A percentile compares a stretch with the other conserved stretches of the same genome.
These are phyloP conservation scores for Olyra latifolia DNA, from an alignment of 176 grass and related monocot species.

Conservation along the genomic window DNA sequence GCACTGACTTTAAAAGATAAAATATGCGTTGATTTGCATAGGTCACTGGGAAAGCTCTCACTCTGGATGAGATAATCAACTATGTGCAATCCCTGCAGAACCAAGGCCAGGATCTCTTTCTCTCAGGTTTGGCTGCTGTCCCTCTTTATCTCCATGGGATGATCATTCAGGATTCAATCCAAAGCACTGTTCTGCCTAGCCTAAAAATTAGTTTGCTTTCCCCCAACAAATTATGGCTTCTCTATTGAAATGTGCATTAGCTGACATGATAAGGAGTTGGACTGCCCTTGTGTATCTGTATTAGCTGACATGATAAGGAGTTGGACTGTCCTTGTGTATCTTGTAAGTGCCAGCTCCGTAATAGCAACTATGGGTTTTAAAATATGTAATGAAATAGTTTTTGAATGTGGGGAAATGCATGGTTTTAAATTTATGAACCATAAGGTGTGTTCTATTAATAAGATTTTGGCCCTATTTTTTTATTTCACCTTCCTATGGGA, in stretches of 20 bases:
- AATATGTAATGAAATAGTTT: too few species aligned
- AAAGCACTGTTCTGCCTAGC: conserved; percentile 10
- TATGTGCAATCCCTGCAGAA: conserved; percentile 92
- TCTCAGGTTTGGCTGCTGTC: conserved; percentile 46
- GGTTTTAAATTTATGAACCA: too few species aligned
- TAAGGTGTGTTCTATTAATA: too few species aligned
- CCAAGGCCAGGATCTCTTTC: conserved; percentile 48
- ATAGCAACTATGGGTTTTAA: conserved; percentile 28
- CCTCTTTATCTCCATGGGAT: not conserved
- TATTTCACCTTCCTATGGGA: too few species aligned
- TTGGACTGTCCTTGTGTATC: conserved; percentile 22
- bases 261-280: too few species aligned
- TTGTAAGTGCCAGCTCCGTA: conserved; percentile 47
- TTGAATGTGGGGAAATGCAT: too few species aligned
- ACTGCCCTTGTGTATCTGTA: too few species aligned
- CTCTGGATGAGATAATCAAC: conserved; percentile 95
- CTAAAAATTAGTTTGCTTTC: not conserved
- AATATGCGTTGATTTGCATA: conserved; percentile 20
- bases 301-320: conserved; percentile 41
- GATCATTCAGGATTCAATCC: conserved; percentile 35
- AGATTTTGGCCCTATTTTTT: too few species aligned
- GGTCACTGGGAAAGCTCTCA: conserved; percentile 78
- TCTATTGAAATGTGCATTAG: conserved; percentile 33
- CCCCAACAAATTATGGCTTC: not conserved
- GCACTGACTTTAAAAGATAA: conserved; percentile 8